Base-by-base conservation (phyloP, 495 filamentous ascomycete genomes). In the Aspergillus mulundensis region DNA sequence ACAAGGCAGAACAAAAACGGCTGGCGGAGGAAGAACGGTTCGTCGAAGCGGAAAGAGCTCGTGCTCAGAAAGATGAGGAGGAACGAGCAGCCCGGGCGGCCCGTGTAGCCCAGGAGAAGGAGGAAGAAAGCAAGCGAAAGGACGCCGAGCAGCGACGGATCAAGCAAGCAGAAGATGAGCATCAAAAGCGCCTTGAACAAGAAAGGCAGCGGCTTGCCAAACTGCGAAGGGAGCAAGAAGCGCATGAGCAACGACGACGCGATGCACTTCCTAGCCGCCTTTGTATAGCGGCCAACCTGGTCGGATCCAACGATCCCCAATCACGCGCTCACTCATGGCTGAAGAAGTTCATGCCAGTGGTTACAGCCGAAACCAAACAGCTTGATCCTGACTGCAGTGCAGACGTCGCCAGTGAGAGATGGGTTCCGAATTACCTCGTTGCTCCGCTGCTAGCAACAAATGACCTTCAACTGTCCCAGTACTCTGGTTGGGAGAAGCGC, bases 341-440 rank as follows among this genome's bases (percentile, higher is more conserved):
- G 32, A 69, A 66, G 45, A 75, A 76, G 49, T 83, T 78, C 58
- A 71, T 81, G 61, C 80, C 80, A 16, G 61, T 83, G 10, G 75
- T 75, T 16, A 81, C 77, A 36, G 80, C 73, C 12, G 69, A 71
- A 41, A 79, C 75, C 11, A 56, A 64, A 30, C 77, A 82, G 46
- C 69, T 83, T 19, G 71, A 81, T 34, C 70, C 75, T 28, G 54
- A 53, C 19, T 81, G 74, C 63, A 61, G 57, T 18, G 47, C 49
- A 23, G 71, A 80, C 21, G 55, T 74, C 39, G 72, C 73, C 7
- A 69, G 76, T 21, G 88, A 91, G 60, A 79, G 82, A 66, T 92
- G 88, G 87, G 74, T 91, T 60, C 82, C 88, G 25, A 91, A 90
- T 58, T 85, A 87, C 42, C 81, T 91, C 62, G 85, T 85, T 53